These are phyloP conservation scores for Arachis stenosperma DNA, from an alignment of 306 rosid genomes.

Conservation along the genomic window DNA sequence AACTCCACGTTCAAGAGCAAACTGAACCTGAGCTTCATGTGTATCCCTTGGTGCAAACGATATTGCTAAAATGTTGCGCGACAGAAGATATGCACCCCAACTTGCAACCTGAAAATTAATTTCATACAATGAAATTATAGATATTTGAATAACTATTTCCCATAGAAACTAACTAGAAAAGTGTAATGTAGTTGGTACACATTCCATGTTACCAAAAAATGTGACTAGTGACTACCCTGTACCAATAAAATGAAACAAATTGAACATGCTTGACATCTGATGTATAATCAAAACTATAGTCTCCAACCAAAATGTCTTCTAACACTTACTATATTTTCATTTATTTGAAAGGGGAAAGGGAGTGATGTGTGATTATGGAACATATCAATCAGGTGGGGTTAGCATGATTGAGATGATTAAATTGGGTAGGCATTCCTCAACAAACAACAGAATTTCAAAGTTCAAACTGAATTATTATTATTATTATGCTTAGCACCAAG, in stretches of 20 bases:
- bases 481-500: conserved; percentile 25
- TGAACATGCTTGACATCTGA: background rate
- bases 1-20: conserved; percentile 95
- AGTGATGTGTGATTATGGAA: background rate
- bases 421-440: conserved; percentile 25
- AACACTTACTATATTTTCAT: background rate
- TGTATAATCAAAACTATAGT: no score
- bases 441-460: conserved; percentile 18
- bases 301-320: background rate
- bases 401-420: background rate
- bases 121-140: no score
- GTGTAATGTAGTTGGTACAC: background rate
- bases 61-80: conserved; percentile 78
- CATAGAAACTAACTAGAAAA: background rate
- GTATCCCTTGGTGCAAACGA: conserved; percentile 98
- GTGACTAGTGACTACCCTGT: background rate
- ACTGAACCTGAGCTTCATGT: conserved; percentile 97
- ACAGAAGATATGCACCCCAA: conserved; percentile 93
- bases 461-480: background rate
- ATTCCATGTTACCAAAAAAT: conserved; percentile 14
- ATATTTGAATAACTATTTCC: no score
- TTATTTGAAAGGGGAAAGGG: background rate
- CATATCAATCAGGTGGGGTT: conserved; percentile 14
- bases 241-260: background rate
- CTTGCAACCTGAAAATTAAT: conserved; percentile 76